A percentile compares a stretch with the other conserved stretches of the same genome.
phyloP scores from a whole-genome alignment of 345 rosid species.

The Citrus hindsii region DNA sequence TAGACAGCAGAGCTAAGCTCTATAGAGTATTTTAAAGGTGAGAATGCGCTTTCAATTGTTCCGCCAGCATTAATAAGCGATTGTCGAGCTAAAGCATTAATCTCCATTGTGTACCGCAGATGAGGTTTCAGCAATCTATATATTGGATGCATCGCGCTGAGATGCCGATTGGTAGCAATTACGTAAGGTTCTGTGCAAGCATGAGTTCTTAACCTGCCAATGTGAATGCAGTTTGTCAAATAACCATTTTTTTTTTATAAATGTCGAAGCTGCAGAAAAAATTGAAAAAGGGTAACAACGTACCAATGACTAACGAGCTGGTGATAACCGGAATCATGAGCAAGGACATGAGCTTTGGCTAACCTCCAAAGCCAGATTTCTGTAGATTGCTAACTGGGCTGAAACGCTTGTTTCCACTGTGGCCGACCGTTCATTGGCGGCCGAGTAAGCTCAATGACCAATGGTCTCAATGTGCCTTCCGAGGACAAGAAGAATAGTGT shows the following conservation, averaged over 20 bases:
- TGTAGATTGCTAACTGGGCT: conserved; percentile 42
- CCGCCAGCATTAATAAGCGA: conserved; percentile 54
- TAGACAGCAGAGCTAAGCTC: conserved; percentile 57
- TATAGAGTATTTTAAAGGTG: conserved; percentile 47
- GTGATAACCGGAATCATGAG: conserved; percentile 70
- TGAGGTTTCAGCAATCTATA: conserved; percentile 60
- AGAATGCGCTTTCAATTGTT: conserved; percentile 51
- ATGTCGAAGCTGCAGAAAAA: background rate
- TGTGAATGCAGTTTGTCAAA: background rate
- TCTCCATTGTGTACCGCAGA: conserved; percentile 75
- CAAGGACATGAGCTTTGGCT: conserved; percentile 63
- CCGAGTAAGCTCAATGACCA: conserved; percentile 65
- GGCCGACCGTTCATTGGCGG: conserved; percentile 53
- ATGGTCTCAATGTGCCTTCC: conserved; percentile 45
- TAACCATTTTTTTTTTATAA: no score
- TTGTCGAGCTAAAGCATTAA: conserved; percentile 66
- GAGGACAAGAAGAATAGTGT: conserved; percentile 57
- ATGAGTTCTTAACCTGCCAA: conserved; percentile 67
- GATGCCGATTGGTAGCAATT: conserved; percentile 64
- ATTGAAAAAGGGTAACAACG: background rate
- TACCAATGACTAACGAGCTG: conserved; percentile 81
- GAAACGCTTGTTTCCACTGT: conserved; percentile 58
- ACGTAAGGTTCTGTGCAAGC: conserved; percentile 62
- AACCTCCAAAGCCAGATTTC: conserved; percentile 68
- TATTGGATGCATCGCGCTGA: conserved; percentile 72